Base-by-base conservation (phyloP, 169 alveolate genomes). In the Plasmodium cynomolgi region DNA sequence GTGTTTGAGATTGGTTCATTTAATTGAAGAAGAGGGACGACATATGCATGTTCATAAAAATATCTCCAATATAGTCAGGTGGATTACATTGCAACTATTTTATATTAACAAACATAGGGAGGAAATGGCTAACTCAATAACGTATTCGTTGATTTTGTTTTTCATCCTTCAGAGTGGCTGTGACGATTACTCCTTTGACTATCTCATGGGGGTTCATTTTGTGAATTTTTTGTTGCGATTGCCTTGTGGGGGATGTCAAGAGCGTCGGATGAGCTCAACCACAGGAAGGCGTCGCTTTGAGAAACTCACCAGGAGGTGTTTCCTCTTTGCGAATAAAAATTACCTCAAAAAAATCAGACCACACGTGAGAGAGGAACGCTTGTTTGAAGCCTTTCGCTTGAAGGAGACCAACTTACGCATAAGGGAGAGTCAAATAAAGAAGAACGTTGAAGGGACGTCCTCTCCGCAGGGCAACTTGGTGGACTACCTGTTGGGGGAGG, bases 51-150 rank as follows among this genome's bases (percentile, higher is more conserved):
- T 44, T 3, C 73, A 34, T 9, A 39, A n/a, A 1, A 9, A 77
- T 13, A 23, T 75, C 20, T 5, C 11, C 1, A 15, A 15, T n/a
- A 44, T 47, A 29, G 54, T 88, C 8, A 56, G n/a, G 20, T 88
- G 94, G 94, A 88, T 88, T 34, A 39, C 72, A 7, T 26, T 88
- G 15, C 94, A 88, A 41, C 37, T 88, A 31, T 88, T 34, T 88
- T 88, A 80, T 23, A 80, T 88, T n/a, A 58, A 56, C 20, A 88
- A 41, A 11, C 83, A 88, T n/a, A 88, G 81, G 26, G 6, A 58
- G 26, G 82, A 77, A 41, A 17, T 68, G 34, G 34, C 50, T 6
- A 29, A 13, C 20, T 56, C 44, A 29, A 13, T 71, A 5, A 88
- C 94, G 9, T 80, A 88, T 20, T 80, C 77, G 84, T 41, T 88